Evolutionary conservation across 495 filamentous ascomycete species (phyloP).

Genomic region (Neurospora sp.): DNA sequence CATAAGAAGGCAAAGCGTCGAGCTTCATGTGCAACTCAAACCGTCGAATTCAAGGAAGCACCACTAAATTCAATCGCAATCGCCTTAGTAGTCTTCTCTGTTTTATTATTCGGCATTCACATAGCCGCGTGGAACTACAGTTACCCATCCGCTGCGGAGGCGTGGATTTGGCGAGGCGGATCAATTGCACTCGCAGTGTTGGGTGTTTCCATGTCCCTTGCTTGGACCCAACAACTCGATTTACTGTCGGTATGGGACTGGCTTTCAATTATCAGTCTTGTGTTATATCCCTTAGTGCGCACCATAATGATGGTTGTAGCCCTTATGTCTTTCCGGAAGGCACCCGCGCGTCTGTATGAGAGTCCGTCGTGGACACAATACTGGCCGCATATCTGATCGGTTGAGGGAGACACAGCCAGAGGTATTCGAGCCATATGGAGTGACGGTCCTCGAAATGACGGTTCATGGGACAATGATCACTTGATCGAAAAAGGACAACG

Average conservation of each 20-base stretch:
- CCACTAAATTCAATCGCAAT: no score
- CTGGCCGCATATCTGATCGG: not conserved
- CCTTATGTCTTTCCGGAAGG: not conserved
- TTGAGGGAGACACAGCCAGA: not conserved
- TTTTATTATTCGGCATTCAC: not conserved
- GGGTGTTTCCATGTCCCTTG: no score
- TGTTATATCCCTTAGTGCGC: not conserved
- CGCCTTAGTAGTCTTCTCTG: no score
- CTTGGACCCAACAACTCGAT: no score
- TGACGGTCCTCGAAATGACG: not conserved
- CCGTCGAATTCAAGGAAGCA: no score
- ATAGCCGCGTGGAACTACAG: not conserved
- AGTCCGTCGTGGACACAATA: not conserved
- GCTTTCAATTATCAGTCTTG: no score
- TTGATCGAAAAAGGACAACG: not conserved
- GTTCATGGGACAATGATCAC: not conserved
- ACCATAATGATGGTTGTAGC: not conserved
- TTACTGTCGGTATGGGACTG: no score
- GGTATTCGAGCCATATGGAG: not conserved
- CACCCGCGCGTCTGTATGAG: not conserved
- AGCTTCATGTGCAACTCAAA: not conserved
- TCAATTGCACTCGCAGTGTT: not conserved
- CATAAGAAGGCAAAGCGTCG: not conserved
- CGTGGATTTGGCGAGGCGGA: not conserved
- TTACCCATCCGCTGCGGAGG: not conserved